A percentile compares a stretch with the other conserved stretches of the same genome.
Conservation (phyloP, 495 filamentous ascomycete species). For the Neurospora sp. region DNA sequence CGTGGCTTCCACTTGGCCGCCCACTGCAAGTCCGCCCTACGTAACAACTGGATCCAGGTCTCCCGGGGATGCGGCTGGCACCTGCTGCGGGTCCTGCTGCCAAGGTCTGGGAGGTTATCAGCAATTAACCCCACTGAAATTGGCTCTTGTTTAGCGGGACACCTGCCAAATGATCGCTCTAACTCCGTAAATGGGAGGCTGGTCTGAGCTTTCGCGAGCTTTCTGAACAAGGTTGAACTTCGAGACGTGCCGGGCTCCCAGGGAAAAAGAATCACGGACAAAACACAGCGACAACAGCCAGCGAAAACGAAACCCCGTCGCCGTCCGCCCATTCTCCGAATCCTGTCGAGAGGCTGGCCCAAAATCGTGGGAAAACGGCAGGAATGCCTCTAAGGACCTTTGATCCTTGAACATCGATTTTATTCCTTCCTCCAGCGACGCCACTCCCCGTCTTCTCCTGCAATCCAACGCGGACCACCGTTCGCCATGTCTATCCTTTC, state of each 20-base stretch:
- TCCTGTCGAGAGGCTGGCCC: slow-evolving; percentile 15
- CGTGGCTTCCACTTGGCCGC: neutral
- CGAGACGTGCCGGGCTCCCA: neutral
- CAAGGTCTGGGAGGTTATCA: neutral
- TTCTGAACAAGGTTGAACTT: neutral
- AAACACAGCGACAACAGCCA: neutral
- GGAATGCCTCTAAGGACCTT: slow-evolving; percentile 15
- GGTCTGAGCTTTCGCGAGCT: neutral
- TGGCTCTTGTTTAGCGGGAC: neutral
- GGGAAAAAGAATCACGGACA: neutral
- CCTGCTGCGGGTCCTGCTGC: neutral
- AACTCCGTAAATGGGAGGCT: neutral
- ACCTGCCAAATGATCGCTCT: neutral
- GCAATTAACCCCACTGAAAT: neutral
- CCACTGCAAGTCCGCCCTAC: neutral
- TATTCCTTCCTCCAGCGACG: neutral
- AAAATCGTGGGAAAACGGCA: slow-evolving; percentile 9
- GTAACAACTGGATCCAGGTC: neutral
- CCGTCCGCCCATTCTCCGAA: neutral
- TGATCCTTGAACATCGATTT: neutral
- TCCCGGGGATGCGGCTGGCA: neutral
- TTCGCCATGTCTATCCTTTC: slow-evolving; percentile 22
- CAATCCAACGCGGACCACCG: neutral
- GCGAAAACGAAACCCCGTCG: neutral
- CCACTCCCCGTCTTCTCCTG: neutral